These are phyloP conservation scores for Lojkania enalia DNA, from an alignment of 2,329 filamentous ascomycete genomes.

Conservation along the genomic window DNA sequence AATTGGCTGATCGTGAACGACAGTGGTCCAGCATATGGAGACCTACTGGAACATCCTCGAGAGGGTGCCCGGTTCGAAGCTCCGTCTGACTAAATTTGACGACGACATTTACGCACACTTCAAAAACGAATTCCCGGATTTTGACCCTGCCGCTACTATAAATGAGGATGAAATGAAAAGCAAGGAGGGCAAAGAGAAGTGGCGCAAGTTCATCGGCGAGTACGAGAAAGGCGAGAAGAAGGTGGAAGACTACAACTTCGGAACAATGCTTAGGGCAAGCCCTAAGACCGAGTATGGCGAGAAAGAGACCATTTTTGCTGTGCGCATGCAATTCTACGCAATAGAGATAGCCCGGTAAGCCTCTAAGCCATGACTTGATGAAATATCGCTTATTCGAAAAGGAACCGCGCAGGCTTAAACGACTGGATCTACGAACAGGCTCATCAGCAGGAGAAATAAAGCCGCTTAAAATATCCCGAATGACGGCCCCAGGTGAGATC, in stretches of 20 bases:
- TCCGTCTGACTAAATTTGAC: conserved; percentile 91
- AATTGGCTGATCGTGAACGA: conserved; percentile 21
- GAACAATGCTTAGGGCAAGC: conserved; percentile 82
- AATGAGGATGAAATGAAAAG: conserved; percentile 98
- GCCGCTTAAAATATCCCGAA: too few species aligned
- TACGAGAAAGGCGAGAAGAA: conserved; percentile 96
- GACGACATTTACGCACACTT: conserved; percentile 94
- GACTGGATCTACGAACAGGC: conserved; percentile 95
- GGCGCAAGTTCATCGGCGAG: conserved; percentile 89
- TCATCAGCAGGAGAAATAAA: conserved; percentile 50
- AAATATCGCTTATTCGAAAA: conserved; percentile 37
- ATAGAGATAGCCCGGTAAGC: conserved; percentile 71
- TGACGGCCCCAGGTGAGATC: too few species aligned
- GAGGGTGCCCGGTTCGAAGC: conserved; percentile 81
- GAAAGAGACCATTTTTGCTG: conserved; percentile 87
- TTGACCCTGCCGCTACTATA: conserved; percentile 78
- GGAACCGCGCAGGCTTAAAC: conserved; percentile 85
- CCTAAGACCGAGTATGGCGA: conserved; percentile 83
- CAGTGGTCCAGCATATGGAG: conserved; percentile 89
- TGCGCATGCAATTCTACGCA: conserved; percentile 82
- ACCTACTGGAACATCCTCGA: conserved; percentile 98
- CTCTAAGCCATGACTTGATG: not conserved
- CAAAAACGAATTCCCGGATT: conserved; percentile 85
- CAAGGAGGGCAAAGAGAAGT: conserved; percentile 89
- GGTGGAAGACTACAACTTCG: conserved; percentile 97